Percentiles rank a stretch among this genome's conserved stretches.
Evolutionary conservation across 148 eudicot genomes (phyloP).

Genomic region (Camellia granthamiana): DNA sequence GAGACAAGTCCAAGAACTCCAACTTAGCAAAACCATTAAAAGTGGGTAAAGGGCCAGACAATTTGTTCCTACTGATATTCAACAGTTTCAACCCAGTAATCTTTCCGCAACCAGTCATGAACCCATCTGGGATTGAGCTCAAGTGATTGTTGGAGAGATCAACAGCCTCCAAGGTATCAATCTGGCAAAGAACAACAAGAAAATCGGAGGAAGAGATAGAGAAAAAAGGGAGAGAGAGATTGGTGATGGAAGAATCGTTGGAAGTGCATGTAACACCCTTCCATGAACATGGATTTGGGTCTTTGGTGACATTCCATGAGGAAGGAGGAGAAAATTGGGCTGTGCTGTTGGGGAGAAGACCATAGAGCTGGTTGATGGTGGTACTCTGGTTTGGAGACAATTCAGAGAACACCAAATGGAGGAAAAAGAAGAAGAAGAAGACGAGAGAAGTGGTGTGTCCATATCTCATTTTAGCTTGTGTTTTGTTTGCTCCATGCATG

Average conservation of each 20-base stretch:
- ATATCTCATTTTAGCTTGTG: constrained; percentile 22
- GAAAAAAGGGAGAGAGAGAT: constrained; percentile 37
- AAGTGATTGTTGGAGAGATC: constrained; percentile 59
- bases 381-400: constrained; percentile 39
- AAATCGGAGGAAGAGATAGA: constrained; percentile 34
- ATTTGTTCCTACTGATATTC: constrained; percentile 54
- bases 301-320: constrained; percentile 34
- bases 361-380: constrained; percentile 45
- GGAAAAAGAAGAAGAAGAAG: constrained; percentile 22
- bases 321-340: neutral
- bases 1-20: constrained; percentile 56
- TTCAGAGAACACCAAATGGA: constrained; percentile 30
- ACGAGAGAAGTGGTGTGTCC: constrained; percentile 1
- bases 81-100: constrained; percentile 43
- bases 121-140: constrained; percentile 43
- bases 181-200: constrained; percentile 41
- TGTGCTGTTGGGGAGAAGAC: constrained; percentile 31
- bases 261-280: constrained; percentile 52
- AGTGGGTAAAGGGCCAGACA: constrained; percentile 42
- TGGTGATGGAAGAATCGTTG: constrained; percentile 29
- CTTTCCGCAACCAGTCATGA: constrained; percentile 44
- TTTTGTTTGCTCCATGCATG: no score
- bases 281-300: constrained; percentile 72
- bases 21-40: constrained; percentile 50
- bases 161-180: constrained; percentile 49